Base-by-base conservation (phyloP, 345 rosid species). In the Lepidium didymum region DNA sequence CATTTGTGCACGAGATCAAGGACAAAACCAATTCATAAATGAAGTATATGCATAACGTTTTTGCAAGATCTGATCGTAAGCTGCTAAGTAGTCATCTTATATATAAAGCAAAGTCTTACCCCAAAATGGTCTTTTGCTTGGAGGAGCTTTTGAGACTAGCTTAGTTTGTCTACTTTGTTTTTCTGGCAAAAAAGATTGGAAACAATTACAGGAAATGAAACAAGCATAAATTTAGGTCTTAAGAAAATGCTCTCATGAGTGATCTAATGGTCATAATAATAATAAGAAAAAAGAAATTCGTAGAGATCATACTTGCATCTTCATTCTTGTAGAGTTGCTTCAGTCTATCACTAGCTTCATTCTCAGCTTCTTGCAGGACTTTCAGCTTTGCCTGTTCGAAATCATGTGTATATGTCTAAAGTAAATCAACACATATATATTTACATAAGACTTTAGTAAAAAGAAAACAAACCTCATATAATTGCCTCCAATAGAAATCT, bases 161-260 rank as follows among this genome's bases (percentile, higher is more conserved):
- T 72, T 90, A 60, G 87, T 81, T 71, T 86, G 89, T 68, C 96
- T 86, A 71, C 92, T 88, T 81, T 77, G 92, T 81, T 84, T 94
- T 47, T 79, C 98, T 90, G 65, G 52, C 69, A 53, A 67, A 45
- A 45, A 57, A 1, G 3, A 0, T 40, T 33, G 27, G 57, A 77
- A 37, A 75, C 56, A 51, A 64, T 56, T 58, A 59, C 27, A 45
- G 23, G 57, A 41, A 13, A 45, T 68, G 23, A 14, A 75, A 10
- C 27, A 72, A 34, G 66, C 9, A 41, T 4, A 62, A 38, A 69
- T n/a, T 47, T 42, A 10, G 44, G 35, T 12, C 18, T 12, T 12
- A 41, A 38, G 6, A 70, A 49, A 63, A 53, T 66, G 23, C 42
- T 55, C 38, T 58, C 58, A 12, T 31, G 44, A 60, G 29, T 33